Evolutionary conservation across 2,329 filamentous ascomycete species (phyloP).

Genomic region (Clarireedia homoeocarpa): DNA sequence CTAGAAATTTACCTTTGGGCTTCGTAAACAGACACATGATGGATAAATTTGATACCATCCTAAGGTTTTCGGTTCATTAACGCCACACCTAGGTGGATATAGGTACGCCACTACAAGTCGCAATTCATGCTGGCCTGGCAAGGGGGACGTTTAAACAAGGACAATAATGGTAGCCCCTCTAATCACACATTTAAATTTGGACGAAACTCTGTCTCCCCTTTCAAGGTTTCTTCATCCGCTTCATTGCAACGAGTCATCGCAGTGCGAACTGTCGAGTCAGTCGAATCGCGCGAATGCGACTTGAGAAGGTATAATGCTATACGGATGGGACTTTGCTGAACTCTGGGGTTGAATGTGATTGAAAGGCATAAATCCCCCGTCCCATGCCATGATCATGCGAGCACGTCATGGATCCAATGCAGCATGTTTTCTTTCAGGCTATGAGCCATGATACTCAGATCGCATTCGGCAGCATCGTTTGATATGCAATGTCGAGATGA

Average conservation of each 20-base stretch:
- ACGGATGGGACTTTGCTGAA: background rate
- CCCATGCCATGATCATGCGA: background rate
- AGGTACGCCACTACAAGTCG: background rate
- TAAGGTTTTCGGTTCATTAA: no score
- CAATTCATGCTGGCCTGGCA: background rate
- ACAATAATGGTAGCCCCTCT: background rate
- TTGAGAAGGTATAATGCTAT: background rate
- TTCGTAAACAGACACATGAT: no score
- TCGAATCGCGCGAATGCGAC: no score
- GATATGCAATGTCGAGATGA: background rate
- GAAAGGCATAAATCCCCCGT: no score
- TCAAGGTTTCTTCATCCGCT: background rate
- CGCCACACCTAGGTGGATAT: no score
- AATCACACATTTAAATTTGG: slow-evolving; percentile 1
- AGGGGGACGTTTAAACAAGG: background rate
- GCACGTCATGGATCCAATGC: background rate
- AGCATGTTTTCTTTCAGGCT: background rate
- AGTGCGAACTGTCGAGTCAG: no score
- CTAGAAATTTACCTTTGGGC: no score
- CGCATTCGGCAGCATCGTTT: background rate
- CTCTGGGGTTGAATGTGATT: no score
- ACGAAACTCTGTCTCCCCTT: background rate
- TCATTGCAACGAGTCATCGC: no score
- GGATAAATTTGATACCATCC: no score
- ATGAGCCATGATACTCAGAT: background rate